Evolutionary conservation across 2,329 filamentous ascomycete genomes (phyloP), one percentile per base, ranked within the genome.

Genomic region (Beauveria brongniartii): DNA sequence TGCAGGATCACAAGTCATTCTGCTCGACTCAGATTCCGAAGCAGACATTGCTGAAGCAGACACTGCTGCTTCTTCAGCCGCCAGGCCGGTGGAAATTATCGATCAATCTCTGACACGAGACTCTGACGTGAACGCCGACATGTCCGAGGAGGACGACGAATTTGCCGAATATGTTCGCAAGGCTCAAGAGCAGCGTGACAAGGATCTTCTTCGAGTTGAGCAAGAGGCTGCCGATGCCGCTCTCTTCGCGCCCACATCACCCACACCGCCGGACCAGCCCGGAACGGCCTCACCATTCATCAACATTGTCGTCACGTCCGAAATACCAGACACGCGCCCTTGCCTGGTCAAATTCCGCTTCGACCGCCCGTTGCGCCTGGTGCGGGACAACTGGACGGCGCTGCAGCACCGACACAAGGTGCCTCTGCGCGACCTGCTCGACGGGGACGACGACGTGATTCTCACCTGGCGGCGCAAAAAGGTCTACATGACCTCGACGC

Each of bases 381-480:
- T 92, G 6, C 82, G 87, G 47, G 71, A 83, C 43, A 83, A 82
- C 14, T 97, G 91, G 90, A 84, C 88, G 66, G 74, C 77, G 14
- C 79, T 80, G 59, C 87, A 92, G 69, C 72, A 71, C 1, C 80
- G 72, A 1, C 72, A 76, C 2, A 70, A 71, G 1, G 55, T 72
- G 6, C 40, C 66, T 10, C 67, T 79, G 8, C 65, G 72, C 2
- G 26, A n/a, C 22, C 24, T 59, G 9, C 24, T 53, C 47, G 57
- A 81, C 3, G 70, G 80, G 26, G 73, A 79, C 2, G 74, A 80
- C 5, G 75, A 78, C 1, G 76, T 95, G 20, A 88, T 94, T 67
- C 80, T 97, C 60, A 94, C 90, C 0, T 96, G 90, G 87, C 87
- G 86, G 64, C 82, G 84, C 28, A 84, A 83, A 62, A 83, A 84